phyloP scores from a whole-genome alignment of 2,329 filamentous ascomycete species.

The Cryphonectria japonica region DNA sequence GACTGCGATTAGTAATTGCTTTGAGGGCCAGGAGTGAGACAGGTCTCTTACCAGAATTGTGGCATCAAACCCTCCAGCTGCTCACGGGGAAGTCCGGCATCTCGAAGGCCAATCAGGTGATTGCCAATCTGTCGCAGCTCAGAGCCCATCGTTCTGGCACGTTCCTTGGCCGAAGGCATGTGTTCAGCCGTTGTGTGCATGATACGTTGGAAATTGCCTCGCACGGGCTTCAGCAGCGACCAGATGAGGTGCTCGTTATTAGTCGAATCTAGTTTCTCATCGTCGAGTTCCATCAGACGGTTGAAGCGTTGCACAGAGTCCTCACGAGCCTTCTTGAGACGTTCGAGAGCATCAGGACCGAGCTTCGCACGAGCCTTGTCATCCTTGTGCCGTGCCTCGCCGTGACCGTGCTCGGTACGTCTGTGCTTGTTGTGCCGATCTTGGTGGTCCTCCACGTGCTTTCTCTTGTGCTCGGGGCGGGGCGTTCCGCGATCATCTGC shows the following conservation, averaged over 20 bases:
- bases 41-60: conserved; percentile 40
- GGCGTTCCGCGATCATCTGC: conserved; percentile 56
- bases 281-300: conserved; percentile 42
- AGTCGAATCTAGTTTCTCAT: conserved; percentile 40
- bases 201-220: conserved; percentile 42
- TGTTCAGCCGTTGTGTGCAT: conserved; percentile 40
- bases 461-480: conserved; percentile 62
- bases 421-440: conserved; percentile 57
- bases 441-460: conserved; percentile 58
- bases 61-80: conserved; percentile 42
- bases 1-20: conserved; percentile 30
- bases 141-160: conserved; percentile 43
- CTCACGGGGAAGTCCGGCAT: conserved; percentile 36
- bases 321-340: conserved; percentile 39
- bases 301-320: conserved; percentile 43
- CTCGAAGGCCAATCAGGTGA: conserved; percentile 41
- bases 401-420: conserved; percentile 50
- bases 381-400: conserved; percentile 46
- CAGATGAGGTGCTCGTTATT: conserved; percentile 44
- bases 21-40: neutral
- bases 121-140: conserved; percentile 43
- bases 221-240: conserved; percentile 44
- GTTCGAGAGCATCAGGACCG: conserved; percentile 42
- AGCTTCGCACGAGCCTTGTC: conserved; percentile 43
- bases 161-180: conserved; percentile 38